Percentiles rank a stretch among this genome's conserved stretches.
These are phyloP conservation scores for Diplocarpon rosae DNA, from an alignment of 2,329 filamentous ascomycete species.

Conservation along the genomic window DNA sequence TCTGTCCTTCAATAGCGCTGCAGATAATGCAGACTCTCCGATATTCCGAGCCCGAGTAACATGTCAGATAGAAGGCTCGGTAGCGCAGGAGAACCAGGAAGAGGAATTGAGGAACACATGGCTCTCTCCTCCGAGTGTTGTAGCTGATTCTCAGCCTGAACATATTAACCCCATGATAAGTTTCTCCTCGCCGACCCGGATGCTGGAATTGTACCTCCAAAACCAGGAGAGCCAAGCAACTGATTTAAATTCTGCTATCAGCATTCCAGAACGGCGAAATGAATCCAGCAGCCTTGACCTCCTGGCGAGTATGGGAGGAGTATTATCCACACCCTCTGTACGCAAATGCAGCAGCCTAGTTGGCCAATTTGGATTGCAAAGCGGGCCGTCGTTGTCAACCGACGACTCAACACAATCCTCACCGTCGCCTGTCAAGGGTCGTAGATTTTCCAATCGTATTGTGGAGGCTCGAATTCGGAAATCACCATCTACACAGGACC, in stretches of 20 bases:
- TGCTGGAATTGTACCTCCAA: constrained; percentile 39
- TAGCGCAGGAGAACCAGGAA: neutral
- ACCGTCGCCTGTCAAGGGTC: constrained; percentile 7
- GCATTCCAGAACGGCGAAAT: neutral
- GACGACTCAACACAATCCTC: neutral
- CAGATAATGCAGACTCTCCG: constrained; percentile 24
- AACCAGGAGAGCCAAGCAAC: constrained; percentile 14
- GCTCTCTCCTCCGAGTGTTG: constrained; percentile 36
- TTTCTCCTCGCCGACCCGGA: constrained; percentile 38
- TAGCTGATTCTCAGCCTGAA: constrained; percentile 43
- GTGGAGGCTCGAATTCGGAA: neutral
- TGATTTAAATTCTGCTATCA: neutral
- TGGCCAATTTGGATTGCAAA: neutral
- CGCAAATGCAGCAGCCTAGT: neutral
- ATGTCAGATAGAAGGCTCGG: neutral
- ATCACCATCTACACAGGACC: constrained; percentile 7
- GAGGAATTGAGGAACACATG: constrained; percentile 26
- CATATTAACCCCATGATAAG: constrained; percentile 25
- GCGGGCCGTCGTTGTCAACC: neutral
- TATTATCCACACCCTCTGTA: neutral
- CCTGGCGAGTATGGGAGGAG: neutral
- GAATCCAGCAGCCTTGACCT: constrained; percentile 1
- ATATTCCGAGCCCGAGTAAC: constrained; percentile 12
- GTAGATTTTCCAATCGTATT: neutral
- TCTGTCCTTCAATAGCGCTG: constrained; percentile 22